A percentile compares a stretch with the other conserved stretches of the same genome.
These are phyloP conservation scores for Massariosphaeria phaeospora DNA, from an alignment of 495 filamentous ascomycete species.

Conservation along the genomic window DNA sequence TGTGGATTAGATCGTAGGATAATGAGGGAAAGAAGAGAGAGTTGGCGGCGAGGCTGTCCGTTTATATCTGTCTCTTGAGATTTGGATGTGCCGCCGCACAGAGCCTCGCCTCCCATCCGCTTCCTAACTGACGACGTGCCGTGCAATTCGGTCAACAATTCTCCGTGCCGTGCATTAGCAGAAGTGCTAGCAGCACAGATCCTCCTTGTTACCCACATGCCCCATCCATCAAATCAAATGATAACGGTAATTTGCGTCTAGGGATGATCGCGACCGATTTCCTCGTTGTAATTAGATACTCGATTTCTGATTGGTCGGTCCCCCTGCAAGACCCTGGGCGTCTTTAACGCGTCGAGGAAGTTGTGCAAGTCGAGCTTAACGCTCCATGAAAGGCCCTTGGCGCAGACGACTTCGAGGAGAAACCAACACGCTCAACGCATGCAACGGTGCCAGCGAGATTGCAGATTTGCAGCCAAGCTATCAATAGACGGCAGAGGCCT, in stretches of 20 bases:
- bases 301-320: background rate
- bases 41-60: conserved; percentile 12
- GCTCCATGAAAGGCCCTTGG: background rate
- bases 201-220: background rate
- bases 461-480: background rate
- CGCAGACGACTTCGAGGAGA: background rate
- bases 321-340: background rate
- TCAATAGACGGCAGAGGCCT: conserved; percentile 1
- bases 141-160: too few species aligned
- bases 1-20: conserved; percentile 24
- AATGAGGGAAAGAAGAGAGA: conserved; percentile 2
- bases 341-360: background rate
- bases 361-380: background rate
- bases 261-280: background rate
- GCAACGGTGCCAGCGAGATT: background rate
- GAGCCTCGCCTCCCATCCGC: background rate
- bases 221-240: conserved; percentile 4
- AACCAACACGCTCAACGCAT: background rate
- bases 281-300: background rate
- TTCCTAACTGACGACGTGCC: background rate
- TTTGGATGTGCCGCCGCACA: too few species aligned
- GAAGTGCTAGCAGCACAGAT: background rate
- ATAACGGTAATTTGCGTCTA: conserved; percentile 4
- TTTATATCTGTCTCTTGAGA: background rate
- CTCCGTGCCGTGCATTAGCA: background rate